Percentiles rank a stretch among this genome's conserved stretches.
phyloP scores from a whole-genome alignment of 371 early-diverging fungal species.

The Rhizopus delemar region DNA sequence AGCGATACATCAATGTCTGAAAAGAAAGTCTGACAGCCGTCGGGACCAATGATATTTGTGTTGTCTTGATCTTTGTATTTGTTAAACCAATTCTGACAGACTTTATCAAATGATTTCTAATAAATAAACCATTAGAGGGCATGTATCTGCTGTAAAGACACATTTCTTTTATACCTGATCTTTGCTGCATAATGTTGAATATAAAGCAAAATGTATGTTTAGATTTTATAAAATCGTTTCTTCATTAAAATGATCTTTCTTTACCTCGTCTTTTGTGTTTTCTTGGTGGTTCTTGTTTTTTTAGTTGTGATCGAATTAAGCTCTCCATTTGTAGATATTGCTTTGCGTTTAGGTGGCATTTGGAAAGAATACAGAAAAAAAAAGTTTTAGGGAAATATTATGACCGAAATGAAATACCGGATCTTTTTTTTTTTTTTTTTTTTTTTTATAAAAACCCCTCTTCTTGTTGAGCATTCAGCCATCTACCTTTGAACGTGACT shows the following conservation, averaged over 20 bases:
- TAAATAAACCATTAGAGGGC: background rate
- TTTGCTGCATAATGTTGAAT: too few relatives aligned
- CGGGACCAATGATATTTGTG: constrained; percentile 30
- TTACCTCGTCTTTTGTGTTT: background rate
- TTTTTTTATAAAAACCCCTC: background rate
- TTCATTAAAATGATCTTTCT: too few relatives aligned
- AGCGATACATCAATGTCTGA: constrained; percentile 31
- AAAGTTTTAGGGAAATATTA: too few relatives aligned
- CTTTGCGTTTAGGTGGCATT: constrained; percentile 35
- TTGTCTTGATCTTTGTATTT: constrained; percentile 31
- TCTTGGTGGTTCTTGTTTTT: constrained; percentile 8
- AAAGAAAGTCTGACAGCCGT: constrained; percentile 40
- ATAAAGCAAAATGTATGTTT: too few relatives aligned
- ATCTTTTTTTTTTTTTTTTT: background rate
- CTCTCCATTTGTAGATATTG: background rate
- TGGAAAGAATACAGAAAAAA: constrained; percentile 5
- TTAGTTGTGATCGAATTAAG: background rate
- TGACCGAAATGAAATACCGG: background rate
- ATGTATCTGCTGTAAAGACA: too few relatives aligned
- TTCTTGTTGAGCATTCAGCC: too few relatives aligned
- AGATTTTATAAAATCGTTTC: too few relatives aligned
- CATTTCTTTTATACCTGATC: too few relatives aligned
- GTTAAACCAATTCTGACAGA: constrained; percentile 25
- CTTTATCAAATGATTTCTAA: background rate
- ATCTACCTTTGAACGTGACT: too few relatives aligned